Percentiles rank a stretch among this genome's conserved stretches.
phyloP scores from a whole-genome alignment of 2,329 filamentous ascomycete genomes.

The Trichophyton verrucosum region DNA sequence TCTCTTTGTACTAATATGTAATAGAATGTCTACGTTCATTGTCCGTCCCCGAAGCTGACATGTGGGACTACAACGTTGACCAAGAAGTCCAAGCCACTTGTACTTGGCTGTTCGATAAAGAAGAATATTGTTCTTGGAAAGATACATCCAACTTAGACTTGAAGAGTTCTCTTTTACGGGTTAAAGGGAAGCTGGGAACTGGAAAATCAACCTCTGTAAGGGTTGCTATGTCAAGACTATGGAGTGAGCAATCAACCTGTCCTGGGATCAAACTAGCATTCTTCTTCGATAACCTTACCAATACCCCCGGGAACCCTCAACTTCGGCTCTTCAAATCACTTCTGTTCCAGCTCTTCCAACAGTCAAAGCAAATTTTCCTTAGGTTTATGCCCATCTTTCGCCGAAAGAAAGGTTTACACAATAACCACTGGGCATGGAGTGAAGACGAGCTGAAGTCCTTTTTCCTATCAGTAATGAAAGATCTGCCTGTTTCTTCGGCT shows the following conservation, averaged over 20 bases:
- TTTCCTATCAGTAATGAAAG: conserved; percentile 14
- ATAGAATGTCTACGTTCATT: conserved; percentile 13
- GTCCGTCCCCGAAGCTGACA: conserved; percentile 31
- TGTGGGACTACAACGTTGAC: conserved; percentile 28
- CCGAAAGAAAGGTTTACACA: conserved; percentile 3
- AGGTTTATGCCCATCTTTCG: conserved; percentile 15
- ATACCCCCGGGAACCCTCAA: conserved; percentile 16
- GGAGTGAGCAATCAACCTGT: background rate
- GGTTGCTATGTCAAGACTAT: background rate
- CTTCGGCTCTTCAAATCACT: conserved; percentile 22
- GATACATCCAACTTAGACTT: conserved; percentile 14
- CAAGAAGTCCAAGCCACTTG: conserved; percentile 30
- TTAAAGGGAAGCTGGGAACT: conserved; percentile 10
- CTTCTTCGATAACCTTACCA: conserved; percentile 22
- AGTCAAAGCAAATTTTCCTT: conserved; percentile 6
- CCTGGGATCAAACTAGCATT: conserved; percentile 28
- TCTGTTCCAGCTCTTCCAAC: conserved; percentile 18
- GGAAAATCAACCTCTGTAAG: background rate
- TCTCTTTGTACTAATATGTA: background rate
- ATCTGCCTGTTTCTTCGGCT: conserved; percentile 10
- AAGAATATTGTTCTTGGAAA: conserved; percentile 30
- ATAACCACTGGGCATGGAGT: background rate
- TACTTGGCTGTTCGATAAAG: conserved; percentile 29
- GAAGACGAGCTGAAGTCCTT: conserved; percentile 11
- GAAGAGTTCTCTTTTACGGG: conserved; percentile 28